phyloP scores from a whole-genome alignment of 2,329 filamentous ascomycete genomes.

The Talaromyces islandicus region DNA sequence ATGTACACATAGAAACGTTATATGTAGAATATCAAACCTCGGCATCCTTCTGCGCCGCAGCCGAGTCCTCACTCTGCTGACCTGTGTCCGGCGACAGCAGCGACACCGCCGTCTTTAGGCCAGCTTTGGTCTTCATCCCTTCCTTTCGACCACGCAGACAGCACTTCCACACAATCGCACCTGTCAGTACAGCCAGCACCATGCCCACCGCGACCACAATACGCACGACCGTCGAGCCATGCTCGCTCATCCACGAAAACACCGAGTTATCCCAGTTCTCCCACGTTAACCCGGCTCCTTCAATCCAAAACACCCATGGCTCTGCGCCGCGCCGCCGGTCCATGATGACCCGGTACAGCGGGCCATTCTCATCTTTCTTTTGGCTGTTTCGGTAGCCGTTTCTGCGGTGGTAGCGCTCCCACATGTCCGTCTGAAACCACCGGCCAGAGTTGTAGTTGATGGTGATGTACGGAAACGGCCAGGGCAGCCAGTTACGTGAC shows the following conservation, averaged over 20 bases:
- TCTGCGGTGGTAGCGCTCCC: slow-evolving; percentile 11
- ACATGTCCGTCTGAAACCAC: slow-evolving; percentile 12
- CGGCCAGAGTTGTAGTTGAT: slow-evolving; percentile 9
- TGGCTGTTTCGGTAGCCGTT: background rate
- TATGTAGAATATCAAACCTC: slow-evolving; percentile 1
- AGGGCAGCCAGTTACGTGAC: slow-evolving; percentile 4
- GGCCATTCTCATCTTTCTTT: background rate
- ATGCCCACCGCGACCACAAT: background rate
- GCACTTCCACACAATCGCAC: slow-evolving; percentile 4
- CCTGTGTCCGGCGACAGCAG: background rate
- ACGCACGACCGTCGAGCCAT: background rate
- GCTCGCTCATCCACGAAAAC: slow-evolving; percentile 2
- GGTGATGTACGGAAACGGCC: slow-evolving; percentile 7
- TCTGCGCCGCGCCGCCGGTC: slow-evolving; percentile 10
- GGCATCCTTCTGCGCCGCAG: background rate
- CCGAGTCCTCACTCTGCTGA: background rate
- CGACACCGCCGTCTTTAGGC: slow-evolving; percentile 1
- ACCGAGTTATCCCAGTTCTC: slow-evolving; percentile 10
- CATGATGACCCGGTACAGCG: slow-evolving; percentile 10
- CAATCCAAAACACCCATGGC: slow-evolving; percentile 12
- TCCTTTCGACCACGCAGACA: slow-evolving; percentile 1
- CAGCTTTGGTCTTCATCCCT: background rate
- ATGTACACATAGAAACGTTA: background rate
- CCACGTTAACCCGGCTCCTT: slow-evolving; percentile 4
- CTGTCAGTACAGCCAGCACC: background rate